These are phyloP conservation scores for Cyclotella choctawhatcheeana DNA, from an alignment of 108 stramenopile genomes.

Conservation along the genomic window DNA sequence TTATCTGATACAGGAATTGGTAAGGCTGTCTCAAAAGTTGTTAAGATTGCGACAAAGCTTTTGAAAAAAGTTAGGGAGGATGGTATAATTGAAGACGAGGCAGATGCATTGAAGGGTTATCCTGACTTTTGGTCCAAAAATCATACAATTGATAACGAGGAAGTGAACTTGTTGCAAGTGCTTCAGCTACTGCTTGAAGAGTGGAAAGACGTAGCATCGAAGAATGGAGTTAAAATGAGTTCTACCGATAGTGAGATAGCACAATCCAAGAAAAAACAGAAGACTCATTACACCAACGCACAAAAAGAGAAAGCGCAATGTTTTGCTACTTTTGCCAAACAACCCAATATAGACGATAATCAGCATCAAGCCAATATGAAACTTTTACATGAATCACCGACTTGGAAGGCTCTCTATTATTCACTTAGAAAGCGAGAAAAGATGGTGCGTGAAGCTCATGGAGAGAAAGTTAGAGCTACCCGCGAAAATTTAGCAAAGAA, in stretches of 20 bases:
- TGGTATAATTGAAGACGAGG: background rate
- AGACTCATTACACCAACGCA: constrained; percentile 3
- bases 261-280: constrained; percentile 27
- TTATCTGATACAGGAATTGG: constrained; percentile 41
- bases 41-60: constrained; percentile 31
- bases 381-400: constrained; percentile 36
- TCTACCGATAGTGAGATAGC: too few relatives aligned
- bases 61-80: constrained; percentile 2
- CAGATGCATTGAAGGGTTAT: constrained; percentile 13
- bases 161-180: constrained; percentile 29
- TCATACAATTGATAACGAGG: background rate
- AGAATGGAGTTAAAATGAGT: constrained; percentile 11
- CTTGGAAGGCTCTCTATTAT: constrained; percentile 39
- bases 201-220: constrained; percentile 52
- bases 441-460: constrained; percentile 29
- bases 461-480: constrained; percentile 42
- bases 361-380: constrained; percentile 41
- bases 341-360: constrained; percentile 9
- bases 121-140: background rate
- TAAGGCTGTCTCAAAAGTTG: constrained; percentile 21
- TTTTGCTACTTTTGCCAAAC: constrained; percentile 30
- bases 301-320: background rate
- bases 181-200: constrained; percentile 37
- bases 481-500: constrained; percentile 63
- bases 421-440: constrained; percentile 24